Evolutionary conservation across 148 eudicot genomes (phyloP).

Genomic region (Camellia granthamiana): DNA sequence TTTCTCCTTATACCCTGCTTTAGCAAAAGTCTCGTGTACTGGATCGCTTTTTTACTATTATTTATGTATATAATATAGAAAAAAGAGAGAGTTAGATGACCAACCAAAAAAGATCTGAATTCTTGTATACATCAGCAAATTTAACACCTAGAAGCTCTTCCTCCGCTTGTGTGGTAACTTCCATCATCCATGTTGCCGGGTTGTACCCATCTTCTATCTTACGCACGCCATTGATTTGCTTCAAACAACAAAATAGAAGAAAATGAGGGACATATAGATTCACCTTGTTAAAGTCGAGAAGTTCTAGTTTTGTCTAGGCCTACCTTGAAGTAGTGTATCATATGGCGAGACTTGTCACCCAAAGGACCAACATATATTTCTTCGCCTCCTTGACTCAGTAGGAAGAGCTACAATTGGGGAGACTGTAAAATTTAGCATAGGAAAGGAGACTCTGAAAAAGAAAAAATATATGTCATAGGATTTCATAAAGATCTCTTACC

Average conservation of each 20-base stretch:
- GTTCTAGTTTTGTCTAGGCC: not conserved
- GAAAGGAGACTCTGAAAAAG: not conserved
- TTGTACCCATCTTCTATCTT: not conserved
- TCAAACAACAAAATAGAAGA: not conserved
- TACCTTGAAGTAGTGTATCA: not conserved
- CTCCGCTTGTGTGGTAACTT: not conserved
- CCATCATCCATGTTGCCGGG: not conserved
- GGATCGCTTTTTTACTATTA: no score
- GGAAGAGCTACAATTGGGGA: not conserved
- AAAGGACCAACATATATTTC: not conserved
- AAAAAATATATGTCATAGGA: not conserved
- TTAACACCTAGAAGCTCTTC: not conserved
- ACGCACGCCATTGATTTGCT: not conserved
- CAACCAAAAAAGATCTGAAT: not conserved
- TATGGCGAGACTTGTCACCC: not conserved
- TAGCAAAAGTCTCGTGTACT: no score
- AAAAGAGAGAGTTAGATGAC: not conserved
- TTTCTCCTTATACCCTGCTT: no score
- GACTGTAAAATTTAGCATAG: not conserved
- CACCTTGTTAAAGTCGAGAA: not conserved
- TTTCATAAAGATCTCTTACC: slow-evolving; percentile 19
- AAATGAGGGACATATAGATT: not conserved
- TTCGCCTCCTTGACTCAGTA: not conserved
- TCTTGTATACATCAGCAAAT: not conserved
- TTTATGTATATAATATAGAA: no score